Conservation (phyloP, 139 green algal genomes). For the Chlamydomonas urium region DNA sequence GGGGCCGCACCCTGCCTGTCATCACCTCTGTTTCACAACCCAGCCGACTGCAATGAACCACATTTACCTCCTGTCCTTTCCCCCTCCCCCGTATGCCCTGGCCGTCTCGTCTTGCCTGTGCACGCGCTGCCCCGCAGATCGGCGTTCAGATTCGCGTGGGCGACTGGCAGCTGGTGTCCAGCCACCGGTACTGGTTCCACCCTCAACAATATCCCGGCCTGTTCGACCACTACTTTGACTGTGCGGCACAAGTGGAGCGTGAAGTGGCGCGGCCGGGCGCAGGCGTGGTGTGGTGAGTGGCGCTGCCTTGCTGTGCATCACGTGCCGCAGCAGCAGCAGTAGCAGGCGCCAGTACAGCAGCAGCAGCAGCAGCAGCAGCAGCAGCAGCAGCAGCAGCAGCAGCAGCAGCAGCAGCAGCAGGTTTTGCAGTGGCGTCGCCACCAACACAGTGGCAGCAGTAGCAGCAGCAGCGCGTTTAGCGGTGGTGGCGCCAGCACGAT, state of each 20-base stretch:
- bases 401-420: neutral
- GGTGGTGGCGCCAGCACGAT: too few species aligned
- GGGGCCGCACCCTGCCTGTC: too few species aligned
- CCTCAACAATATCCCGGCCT: conserved; percentile 17
- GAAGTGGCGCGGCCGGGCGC: conserved; percentile 6
- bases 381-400: neutral
- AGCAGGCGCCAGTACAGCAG: neutral
- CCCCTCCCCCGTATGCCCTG: neutral
- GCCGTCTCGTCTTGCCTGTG: neutral
- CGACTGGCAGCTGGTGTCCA: conserved; percentile 22
- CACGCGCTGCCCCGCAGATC: conserved; percentile 1
- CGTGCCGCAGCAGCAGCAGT: neutral
- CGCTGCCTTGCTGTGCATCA: neutral
- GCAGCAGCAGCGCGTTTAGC: too few species aligned
- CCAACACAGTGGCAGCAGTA: too few species aligned
- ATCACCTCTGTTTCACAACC: too few species aligned
- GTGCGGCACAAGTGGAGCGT: conserved; percentile 13
- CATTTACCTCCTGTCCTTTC: neutral
- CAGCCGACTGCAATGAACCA: too few species aligned
- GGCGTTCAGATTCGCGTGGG: conserved; percentile 26
- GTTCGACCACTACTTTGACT: conserved; percentile 30
- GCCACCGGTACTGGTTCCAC: conserved; percentile 19
- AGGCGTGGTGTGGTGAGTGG: neutral
- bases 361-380: neutral
- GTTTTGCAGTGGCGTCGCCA: too few species aligned